These are phyloP conservation scores for Ophiostoma ips DNA, from an alignment of 2,329 filamentous ascomycete species.

Conservation along the genomic window DNA sequence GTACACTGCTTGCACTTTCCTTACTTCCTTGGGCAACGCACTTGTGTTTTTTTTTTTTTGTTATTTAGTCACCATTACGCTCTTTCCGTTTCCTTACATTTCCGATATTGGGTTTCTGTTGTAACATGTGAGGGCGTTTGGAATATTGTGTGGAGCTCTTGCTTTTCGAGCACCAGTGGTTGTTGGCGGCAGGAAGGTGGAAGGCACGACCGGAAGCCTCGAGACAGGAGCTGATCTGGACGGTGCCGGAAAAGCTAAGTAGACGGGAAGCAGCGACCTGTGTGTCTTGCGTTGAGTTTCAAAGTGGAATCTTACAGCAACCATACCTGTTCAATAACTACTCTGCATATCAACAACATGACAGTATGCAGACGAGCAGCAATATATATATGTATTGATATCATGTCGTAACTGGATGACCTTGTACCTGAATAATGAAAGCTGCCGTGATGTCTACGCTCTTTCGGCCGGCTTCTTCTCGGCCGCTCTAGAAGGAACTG, in stretches of 20 bases:
- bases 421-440: no score
- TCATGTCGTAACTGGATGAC: neutral
- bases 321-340: neutral
- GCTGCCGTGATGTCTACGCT: neutral
- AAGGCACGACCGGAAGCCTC: neutral
- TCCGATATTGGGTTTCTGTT: slow-evolving; percentile 3
- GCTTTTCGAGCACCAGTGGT: neutral
- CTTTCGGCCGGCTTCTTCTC: neutral
- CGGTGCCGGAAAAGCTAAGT: neutral
- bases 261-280: neutral
- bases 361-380: neutral
- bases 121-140: slow-evolving; percentile 12
- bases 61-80: neutral
- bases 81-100: neutral
- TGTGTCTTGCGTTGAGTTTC: neutral
- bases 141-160: slow-evolving; percentile 1
- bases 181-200: neutral
- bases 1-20: neutral
- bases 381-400: neutral
- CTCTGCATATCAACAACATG: neutral
- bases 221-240: neutral
- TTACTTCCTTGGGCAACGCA: neutral
- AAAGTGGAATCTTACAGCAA: neutral
- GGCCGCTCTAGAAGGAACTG: neutral
- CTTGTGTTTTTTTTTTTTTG: neutral